Conservation (phyloP, 163 green algal species). For the Scenedesmus sp. region DNA sequence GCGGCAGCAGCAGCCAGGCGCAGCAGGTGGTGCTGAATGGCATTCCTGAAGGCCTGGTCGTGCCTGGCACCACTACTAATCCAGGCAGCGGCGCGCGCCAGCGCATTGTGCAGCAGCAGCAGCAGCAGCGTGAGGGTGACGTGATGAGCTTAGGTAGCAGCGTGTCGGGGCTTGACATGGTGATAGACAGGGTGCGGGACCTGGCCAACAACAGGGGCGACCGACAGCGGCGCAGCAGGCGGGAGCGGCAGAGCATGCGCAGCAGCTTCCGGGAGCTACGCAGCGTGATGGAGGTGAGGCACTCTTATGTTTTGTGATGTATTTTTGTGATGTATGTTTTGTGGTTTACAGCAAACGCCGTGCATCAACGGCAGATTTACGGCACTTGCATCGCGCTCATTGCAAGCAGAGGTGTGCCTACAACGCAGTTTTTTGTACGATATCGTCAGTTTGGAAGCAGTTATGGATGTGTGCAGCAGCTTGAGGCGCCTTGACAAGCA, state of each 20-base stretch:
- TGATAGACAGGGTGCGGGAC: conserved; percentile 77
- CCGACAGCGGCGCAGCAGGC: conserved; percentile 59
- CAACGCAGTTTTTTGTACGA: too few species aligned
- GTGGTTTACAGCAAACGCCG: too few species aligned
- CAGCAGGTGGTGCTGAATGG: neutral
- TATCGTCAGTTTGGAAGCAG: too few species aligned
- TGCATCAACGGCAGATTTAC: too few species aligned
- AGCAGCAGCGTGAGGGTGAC: neutral
- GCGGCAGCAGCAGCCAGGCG: neutral
- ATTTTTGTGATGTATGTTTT: too few species aligned
- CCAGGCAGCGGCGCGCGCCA: neutral
- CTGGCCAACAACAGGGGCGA: conserved; percentile 79
- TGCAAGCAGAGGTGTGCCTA: too few species aligned
- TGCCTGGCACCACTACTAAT: neutral
- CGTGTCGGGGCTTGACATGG: conserved; percentile 64
- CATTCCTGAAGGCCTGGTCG: neutral
- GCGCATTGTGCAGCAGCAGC: neutral
- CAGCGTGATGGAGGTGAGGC: conserved; percentile 70
- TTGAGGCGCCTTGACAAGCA: too few species aligned
- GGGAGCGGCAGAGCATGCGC: conserved; percentile 64
- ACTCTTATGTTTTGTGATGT: too few species aligned
- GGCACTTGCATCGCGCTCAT: too few species aligned
- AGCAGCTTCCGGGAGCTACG: conserved; percentile 75
- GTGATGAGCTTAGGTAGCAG: conserved; percentile 44
- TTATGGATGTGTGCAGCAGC: too few species aligned